Percentiles rank a stretch among this genome's conserved stretches.
Conservation (phyloP, 2,329 filamentous ascomycete species). For the Alternaria infectoria region DNA sequence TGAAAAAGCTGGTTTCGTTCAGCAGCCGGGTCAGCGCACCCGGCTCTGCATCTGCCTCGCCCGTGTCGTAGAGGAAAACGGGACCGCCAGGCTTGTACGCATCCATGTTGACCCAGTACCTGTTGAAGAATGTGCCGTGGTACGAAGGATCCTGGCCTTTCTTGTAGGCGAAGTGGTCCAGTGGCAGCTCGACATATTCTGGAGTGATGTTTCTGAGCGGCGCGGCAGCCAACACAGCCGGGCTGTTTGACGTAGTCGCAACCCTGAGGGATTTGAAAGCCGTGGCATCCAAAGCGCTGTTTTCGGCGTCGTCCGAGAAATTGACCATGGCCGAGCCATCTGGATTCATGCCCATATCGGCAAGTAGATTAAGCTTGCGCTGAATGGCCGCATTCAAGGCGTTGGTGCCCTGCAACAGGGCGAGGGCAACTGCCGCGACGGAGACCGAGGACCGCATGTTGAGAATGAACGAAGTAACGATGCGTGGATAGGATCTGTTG, state of each 20-base stretch:
- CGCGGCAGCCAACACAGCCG: background rate
- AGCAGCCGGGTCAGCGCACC: slow-evolving; percentile 35
- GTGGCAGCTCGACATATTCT: slow-evolving; percentile 46
- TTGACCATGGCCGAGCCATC: slow-evolving; percentile 38
- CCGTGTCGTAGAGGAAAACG: slow-evolving; percentile 49
- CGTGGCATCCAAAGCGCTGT: background rate
- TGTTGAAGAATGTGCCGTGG: slow-evolving; percentile 43
- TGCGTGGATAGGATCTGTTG: background rate
- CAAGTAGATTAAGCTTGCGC: slow-evolving; percentile 31
- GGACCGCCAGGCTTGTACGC: slow-evolving; percentile 47
- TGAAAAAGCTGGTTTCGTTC: slow-evolving; percentile 43
- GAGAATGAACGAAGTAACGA: background rate
- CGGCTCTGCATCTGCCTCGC: slow-evolving; percentile 40
- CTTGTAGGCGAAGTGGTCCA: slow-evolving; percentile 45
- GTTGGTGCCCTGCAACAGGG: slow-evolving; percentile 26
- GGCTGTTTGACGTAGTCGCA: slow-evolving; percentile 1
- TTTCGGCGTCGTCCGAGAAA: background rate
- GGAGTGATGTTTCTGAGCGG: slow-evolving; percentile 15
- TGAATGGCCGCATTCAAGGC: slow-evolving; percentile 31
- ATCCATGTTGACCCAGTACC: slow-evolving; percentile 45
- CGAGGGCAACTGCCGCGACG: slow-evolving; percentile 33
- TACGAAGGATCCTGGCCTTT: slow-evolving; percentile 23
- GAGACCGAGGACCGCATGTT: slow-evolving; percentile 34
- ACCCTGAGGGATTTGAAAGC: slow-evolving; percentile 8
- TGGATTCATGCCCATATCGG: slow-evolving; percentile 42